Base-by-base conservation (phyloP, 1,284 basidiomycete genomes). In the Cutaneotrichosporon cavernicola region DNA sequence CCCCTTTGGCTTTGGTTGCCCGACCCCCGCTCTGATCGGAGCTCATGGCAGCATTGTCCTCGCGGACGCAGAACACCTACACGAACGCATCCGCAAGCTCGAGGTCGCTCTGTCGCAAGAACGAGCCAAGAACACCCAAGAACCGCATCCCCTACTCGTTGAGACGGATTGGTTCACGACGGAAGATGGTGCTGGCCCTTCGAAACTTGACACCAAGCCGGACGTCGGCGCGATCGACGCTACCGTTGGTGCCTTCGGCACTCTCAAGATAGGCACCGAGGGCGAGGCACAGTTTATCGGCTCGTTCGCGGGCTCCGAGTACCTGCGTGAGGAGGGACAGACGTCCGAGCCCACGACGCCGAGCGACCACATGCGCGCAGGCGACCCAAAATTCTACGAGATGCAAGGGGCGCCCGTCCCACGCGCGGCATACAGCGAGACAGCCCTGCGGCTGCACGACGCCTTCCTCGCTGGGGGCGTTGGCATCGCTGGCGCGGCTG, bases 31-130 rank as follows among this genome's bases (percentile, higher is more conserved):
- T 26, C 50, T 2, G 14, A 18, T n/a, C 18, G 9, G 22, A 31
- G 36, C 50, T 60, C 26, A 60, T 50, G 13, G 30, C 53, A 77
- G 78, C n/a, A 63, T 78, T 11, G 77, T 81, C 55, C 71, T 80
- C 10, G 76, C 76, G 10, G 74, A 77, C 60, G 76, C 75, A 2
- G 76, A 79, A 53, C 76, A 78, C 67, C 72, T 79, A 0, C 76
- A 79, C 59, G 63, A 72, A 43, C 76, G 78, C 2, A 78, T 80
- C 47, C 67, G 72, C 11, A 57, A 69, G 18, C 73, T 80, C 31
- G 78, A 81, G 61, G 68, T 76, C 36, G 77, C 78, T 7, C 71
- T 79, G 13, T 72, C 76, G 75, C 62, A 69, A 70, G 26, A 63
- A 52, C 38, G 55, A 47, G 40, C 60, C 38, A 69, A 70, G 55